phyloP scores from a whole-genome alignment of 1,284 basidiomycete species.

The Ceratobasidium sp. region DNA sequence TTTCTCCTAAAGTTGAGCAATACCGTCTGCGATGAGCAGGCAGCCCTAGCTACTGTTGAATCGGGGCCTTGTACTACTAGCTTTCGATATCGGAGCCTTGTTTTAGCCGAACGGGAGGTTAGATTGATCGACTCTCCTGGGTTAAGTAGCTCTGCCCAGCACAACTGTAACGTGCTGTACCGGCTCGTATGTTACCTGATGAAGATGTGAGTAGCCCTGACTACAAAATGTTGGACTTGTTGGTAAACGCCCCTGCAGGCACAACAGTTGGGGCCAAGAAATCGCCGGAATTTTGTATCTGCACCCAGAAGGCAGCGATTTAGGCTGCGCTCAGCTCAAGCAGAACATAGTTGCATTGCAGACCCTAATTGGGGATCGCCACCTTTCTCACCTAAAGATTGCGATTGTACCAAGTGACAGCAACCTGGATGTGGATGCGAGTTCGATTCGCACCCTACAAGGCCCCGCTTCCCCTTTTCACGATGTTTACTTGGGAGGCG shows the following conservation, averaged over 20 bases:
- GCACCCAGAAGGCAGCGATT: conserved; percentile 5
- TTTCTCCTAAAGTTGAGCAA: conserved; percentile 19
- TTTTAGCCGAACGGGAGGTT: not conserved
- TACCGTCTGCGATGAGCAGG: conserved; percentile 1
- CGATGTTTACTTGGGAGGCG: not conserved
- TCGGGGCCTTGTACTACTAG: conserved; percentile 3
- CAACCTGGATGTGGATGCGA: not conserved
- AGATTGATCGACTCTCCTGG: conserved; percentile 33
- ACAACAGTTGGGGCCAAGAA: not conserved
- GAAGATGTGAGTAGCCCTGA: not conserved
- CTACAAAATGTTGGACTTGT: not conserved
- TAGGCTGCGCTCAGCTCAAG: conserved; percentile 1
- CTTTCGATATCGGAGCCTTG: not conserved
- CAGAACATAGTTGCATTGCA: not conserved
- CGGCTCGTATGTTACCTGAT: not conserved
- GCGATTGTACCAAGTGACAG: not conserved
- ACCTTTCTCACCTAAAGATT: conserved; percentile 8
- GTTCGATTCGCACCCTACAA: not conserved
- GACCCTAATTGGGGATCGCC: conserved; percentile 5
- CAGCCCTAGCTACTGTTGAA: not conserved
- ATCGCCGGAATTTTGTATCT: conserved; percentile 5
- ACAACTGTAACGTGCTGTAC: not conserved
- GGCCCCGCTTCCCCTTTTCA: conserved; percentile 9
- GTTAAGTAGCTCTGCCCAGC: not conserved
- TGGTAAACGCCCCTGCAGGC: not conserved